phyloP scores from a whole-genome alignment of 129 eudicot species.

The Deinandra increscens region DNA sequence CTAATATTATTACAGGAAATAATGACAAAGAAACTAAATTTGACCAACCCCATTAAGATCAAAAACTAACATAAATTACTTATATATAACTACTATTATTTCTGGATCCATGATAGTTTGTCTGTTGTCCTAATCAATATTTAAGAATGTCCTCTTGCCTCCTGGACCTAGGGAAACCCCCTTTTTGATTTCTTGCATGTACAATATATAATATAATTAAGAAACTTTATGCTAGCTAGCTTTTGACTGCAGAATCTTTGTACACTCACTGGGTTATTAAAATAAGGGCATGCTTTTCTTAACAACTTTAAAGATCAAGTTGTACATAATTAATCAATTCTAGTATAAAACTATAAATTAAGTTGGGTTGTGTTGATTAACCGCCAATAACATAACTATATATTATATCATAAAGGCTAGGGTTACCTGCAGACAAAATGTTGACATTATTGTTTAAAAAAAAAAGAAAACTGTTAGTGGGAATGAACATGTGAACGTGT shows the following conservation, averaged over 20 bases:
- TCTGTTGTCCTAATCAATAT: conserved; percentile 21
- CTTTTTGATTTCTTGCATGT: conserved; percentile 17
- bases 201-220: conserved; percentile 18
- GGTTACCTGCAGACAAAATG: conserved; percentile 25
- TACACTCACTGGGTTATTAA: conserved; percentile 25
- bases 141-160: conserved; percentile 10
- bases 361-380: conserved; percentile 26
- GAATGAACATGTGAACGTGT: conserved; percentile 34
- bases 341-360: too few species aligned
- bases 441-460: conserved; percentile 24
- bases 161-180: conserved; percentile 28
- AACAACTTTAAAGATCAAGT: conserved; percentile 25
- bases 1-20: conserved; percentile 7
- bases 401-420: conserved; percentile 22
- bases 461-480: conserved; percentile 36
- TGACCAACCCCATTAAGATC: conserved; percentile 14
- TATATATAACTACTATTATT: not conserved
- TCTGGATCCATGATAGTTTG: conserved; percentile 26
- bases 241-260: conserved; percentile 34
- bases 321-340: conserved; percentile 17
- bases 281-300: conserved; percentile 8
- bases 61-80: not conserved
- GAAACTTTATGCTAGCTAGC: conserved; percentile 10
- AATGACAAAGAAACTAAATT: conserved; percentile 14
- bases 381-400: conserved; percentile 22